phyloP scores from a whole-genome alignment of 2,329 filamentous ascomycete genomes.

The Calonectria hongkongensis region DNA sequence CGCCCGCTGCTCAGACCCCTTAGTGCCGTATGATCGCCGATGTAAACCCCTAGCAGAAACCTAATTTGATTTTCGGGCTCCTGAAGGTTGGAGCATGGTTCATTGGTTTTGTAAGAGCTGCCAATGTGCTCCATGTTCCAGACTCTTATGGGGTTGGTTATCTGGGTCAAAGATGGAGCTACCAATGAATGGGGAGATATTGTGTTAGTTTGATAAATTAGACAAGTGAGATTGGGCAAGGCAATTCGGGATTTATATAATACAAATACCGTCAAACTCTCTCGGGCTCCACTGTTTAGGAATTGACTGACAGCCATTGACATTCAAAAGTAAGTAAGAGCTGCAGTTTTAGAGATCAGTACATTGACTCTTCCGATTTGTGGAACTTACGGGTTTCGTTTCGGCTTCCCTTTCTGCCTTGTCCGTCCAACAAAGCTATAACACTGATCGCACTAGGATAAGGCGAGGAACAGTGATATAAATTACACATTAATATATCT shows the following conservation, averaged over 20 bases:
- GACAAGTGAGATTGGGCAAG: not conserved
- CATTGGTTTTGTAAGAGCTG: not conserved
- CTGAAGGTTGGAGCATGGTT: not conserved
- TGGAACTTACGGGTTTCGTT: no score
- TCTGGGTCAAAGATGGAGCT: not conserved
- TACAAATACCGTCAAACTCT: not conserved
- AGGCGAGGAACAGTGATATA: no score
- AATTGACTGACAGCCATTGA: no score
- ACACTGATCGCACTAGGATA: no score
- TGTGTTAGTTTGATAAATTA: not conserved
- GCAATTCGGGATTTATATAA: not conserved
- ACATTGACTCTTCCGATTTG: no score
- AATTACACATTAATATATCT: no score
- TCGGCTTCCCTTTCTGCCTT: no score
- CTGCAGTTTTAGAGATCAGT: no score
- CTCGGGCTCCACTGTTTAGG: no score
- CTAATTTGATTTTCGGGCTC: not conserved
- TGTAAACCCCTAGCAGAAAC: conserved; percentile 24
- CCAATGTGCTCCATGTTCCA: not conserved
- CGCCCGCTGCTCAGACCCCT: conserved; percentile 10
- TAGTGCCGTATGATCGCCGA: conserved; percentile 26
- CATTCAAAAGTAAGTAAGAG: no score
- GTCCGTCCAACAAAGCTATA: no score
- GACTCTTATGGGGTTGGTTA: not conserved
- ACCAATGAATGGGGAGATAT: not conserved